Evolutionary conservation across 1,284 basidiomycete species (phyloP).

Genomic region (Austroboletus novae-zelandiae): DNA sequence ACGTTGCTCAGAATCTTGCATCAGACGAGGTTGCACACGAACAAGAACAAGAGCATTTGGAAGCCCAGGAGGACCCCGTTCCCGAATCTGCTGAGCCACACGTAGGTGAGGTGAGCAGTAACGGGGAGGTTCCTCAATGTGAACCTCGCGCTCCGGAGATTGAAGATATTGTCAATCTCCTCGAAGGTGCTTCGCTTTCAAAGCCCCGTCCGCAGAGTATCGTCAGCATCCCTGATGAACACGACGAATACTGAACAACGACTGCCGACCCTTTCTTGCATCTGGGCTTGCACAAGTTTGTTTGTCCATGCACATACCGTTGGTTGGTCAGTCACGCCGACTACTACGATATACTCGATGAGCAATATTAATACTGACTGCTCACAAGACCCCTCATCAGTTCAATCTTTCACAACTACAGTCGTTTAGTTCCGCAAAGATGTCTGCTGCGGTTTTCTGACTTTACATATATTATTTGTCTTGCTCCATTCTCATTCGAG

Average conservation of each 20-base stretch:
- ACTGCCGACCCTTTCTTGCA: background rate
- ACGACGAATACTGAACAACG: slow-evolving; percentile 23
- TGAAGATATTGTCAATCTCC: slow-evolving; percentile 63
- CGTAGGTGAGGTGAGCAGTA: slow-evolving; percentile 5
- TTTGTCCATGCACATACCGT: slow-evolving; percentile 27
- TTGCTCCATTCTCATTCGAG: slow-evolving; percentile 13
- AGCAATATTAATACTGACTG: background rate
- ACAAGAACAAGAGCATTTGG: slow-evolving; percentile 14
- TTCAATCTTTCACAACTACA: slow-evolving; percentile 28
- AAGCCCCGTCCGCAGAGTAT: slow-evolving; percentile 45
- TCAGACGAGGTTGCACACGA: slow-evolving; percentile 9
- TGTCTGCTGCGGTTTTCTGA: slow-evolving; percentile 21
- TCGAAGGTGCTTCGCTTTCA: slow-evolving; percentile 44
- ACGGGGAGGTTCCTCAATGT: slow-evolving; percentile 14
- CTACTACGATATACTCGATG: background rate
- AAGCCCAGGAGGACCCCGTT: slow-evolving; percentile 11
- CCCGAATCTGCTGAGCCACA: slow-evolving; percentile 10
- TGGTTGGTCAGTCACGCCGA: slow-evolving; percentile 21
- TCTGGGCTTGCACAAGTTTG: slow-evolving; percentile 13
- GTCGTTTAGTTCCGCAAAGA: slow-evolving; percentile 33
- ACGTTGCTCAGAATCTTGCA: slow-evolving; percentile 3
- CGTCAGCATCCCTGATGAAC: slow-evolving; percentile 48
- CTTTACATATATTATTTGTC: slow-evolving; percentile 17
- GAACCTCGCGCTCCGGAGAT: slow-evolving; percentile 36
- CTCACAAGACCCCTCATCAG: slow-evolving; percentile 14